These are phyloP conservation scores for Phytophthora tubulina DNA, from an alignment of 352 stramenopile species.

Conservation along the genomic window DNA sequence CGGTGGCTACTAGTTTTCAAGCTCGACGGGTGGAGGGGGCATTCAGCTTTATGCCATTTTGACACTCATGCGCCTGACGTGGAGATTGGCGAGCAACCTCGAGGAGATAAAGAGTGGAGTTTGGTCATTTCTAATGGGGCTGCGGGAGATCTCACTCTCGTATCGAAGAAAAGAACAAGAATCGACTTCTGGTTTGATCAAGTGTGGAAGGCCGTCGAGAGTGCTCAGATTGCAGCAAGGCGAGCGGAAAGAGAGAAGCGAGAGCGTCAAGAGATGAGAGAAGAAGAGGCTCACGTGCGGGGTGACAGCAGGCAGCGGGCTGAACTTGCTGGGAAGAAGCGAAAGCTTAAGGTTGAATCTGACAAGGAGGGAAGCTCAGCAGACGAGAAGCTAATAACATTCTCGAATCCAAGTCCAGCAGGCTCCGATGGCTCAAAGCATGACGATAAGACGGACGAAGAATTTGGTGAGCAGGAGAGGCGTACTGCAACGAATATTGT, in stretches of 20 bases:
- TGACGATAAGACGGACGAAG: slow-evolving; percentile 35
- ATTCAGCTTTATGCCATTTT: slow-evolving; percentile 36
- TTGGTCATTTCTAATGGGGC: slow-evolving; percentile 40
- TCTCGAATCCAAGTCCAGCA: slow-evolving; percentile 14
- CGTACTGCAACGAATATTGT: slow-evolving; percentile 7
- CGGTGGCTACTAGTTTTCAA: slow-evolving; percentile 52
- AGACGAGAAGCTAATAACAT: not conserved
- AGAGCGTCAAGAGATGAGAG: slow-evolving; percentile 29
- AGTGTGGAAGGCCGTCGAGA: slow-evolving; percentile 53
- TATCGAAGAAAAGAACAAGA: slow-evolving; percentile 56
- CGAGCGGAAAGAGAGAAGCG: slow-evolving; percentile 33
- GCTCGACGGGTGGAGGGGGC: slow-evolving; percentile 50
- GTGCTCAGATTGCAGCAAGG: slow-evolving; percentile 19
- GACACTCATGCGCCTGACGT: slow-evolving; percentile 33
- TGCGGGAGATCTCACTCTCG: slow-evolving; percentile 24
- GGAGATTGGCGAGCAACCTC: slow-evolving; percentile 41
- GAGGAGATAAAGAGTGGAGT: slow-evolving; percentile 52
- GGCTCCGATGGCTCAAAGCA: slow-evolving; percentile 23
- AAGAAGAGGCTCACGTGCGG: slow-evolving; percentile 23
- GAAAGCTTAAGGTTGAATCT: slow-evolving; percentile 14
- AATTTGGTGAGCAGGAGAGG: slow-evolving; percentile 25
- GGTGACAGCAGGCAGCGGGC: not conserved
- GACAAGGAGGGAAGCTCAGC: slow-evolving; percentile 7
- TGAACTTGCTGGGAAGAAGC: slow-evolving; percentile 29
- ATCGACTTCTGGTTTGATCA: slow-evolving; percentile 74